Evolutionary conservation across 768 basidiomycete species (phyloP).

Genomic region (Cystobasidium tubakii): DNA sequence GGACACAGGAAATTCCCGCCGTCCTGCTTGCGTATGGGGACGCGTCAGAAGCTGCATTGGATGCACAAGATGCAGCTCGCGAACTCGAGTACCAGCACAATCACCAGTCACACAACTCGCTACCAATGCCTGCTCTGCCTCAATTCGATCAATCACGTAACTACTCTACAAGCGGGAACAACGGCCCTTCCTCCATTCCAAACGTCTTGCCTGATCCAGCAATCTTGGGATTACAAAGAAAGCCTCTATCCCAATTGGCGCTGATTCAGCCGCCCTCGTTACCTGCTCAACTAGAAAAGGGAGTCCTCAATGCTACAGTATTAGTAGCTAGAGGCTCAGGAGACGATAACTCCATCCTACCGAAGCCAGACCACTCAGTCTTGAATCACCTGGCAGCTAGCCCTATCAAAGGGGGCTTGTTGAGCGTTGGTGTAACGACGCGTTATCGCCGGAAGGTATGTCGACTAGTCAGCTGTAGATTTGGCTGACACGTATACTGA

Average conservation of each 20-base stretch:
- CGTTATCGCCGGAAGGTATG: constrained; percentile 82
- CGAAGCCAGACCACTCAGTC: constrained; percentile 88
- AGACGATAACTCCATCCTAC: constrained; percentile 83
- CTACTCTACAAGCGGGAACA: background rate
- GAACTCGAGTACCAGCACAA: constrained; percentile 1
- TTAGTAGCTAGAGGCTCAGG: constrained; percentile 46
- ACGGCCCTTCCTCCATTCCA: constrained; percentile 44
- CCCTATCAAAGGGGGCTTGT: constrained; percentile 84
- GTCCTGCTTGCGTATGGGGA: constrained; percentile 29
- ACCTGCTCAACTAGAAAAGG: constrained; percentile 85
- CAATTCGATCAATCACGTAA: background rate
- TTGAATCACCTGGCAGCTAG: constrained; percentile 88
- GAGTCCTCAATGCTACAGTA: constrained; percentile 65
- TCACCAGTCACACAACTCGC: background rate
- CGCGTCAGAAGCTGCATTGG: constrained; percentile 25
- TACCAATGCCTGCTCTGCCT: constrained; percentile 14
- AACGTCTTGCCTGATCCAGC: constrained; percentile 53
- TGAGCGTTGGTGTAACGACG: constrained; percentile 86
- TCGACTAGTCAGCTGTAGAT: background rate
- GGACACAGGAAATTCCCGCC: constrained; percentile 29
- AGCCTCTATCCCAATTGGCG: constrained; percentile 37
- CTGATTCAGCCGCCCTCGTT: constrained; percentile 68
- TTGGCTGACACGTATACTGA: background rate
- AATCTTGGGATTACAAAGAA: constrained; percentile 51
- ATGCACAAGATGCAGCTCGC: constrained; percentile 21